phyloP scores from a whole-genome alignment of 2,329 filamentous ascomycete genomes.

The Calonectria hongkongensis region DNA sequence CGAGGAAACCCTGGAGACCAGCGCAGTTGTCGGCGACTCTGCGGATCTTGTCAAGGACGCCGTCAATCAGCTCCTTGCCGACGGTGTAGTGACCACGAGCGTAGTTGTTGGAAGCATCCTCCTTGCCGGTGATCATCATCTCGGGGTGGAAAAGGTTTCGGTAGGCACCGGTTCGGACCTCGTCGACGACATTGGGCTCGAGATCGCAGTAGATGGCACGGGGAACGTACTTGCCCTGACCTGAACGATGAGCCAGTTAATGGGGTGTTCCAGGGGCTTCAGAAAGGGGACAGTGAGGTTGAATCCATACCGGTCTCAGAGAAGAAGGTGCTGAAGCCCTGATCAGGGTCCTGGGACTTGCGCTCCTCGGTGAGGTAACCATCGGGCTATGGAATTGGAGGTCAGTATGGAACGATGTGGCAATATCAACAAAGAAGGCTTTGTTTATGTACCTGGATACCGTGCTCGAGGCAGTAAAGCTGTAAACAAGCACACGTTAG shows the following conservation, averaged over 20 bases:
- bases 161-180: slow-evolving; percentile 98
- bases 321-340: slow-evolving; percentile 99
- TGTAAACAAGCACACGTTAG: slow-evolving; percentile 64
- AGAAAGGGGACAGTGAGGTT: not conserved
- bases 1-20: slow-evolving; percentile 98
- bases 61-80: slow-evolving; percentile 99
- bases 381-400: slow-evolving; percentile 81
- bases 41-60: slow-evolving; percentile 97
- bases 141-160: slow-evolving; percentile 98
- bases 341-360: slow-evolving; percentile 93
- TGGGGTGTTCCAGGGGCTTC: slow-evolving; percentile 34
- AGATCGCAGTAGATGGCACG: slow-evolving; percentile 99
- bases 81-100: slow-evolving; percentile 99
- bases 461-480: slow-evolving; percentile 99
- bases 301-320: slow-evolving; percentile 91
- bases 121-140: slow-evolving; percentile 99
- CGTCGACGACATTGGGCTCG: slow-evolving; percentile 99
- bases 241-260: slow-evolving; percentile 67
- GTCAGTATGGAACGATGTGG: slow-evolving; percentile 43
- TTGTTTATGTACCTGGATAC: slow-evolving; percentile 87
- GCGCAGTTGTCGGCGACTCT: slow-evolving; percentile 98
- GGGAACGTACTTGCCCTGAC: slow-evolving; percentile 98
- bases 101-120: slow-evolving; percentile 99
- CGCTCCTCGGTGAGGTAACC: slow-evolving; percentile 99
- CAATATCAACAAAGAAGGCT: slow-evolving; percentile 47